Evolutionary conservation across 208 protist genomes (phyloP), one percentile per base, ranked within the genome.

Genomic region (Crithidia mellificae): DNA sequence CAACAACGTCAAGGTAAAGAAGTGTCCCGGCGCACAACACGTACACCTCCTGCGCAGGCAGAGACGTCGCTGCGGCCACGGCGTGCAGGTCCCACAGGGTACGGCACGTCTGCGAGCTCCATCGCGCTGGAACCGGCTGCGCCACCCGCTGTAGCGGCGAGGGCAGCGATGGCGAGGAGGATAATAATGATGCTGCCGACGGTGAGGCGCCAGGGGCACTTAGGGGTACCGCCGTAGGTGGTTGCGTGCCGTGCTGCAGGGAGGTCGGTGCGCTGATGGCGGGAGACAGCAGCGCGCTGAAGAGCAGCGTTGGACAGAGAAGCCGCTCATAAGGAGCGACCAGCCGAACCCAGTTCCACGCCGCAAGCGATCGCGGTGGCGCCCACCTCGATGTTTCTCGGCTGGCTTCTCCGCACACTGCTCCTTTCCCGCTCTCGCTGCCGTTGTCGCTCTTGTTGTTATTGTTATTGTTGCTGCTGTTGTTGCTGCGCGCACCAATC

Each of bases 221-320:
- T n/a, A n/a, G n/a, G n/a, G n/a, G n/a, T n/a, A n/a, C n/a, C n/a
- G n/a, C n/a, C n/a, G n/a, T n/a, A n/a, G 63, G 59, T 22, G 70
- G 50, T 47, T 72, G 52, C 2, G 64, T 54, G 47, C 62, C 56
- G 43, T 76, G 56, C 12, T 32, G 19, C 24, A 76, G 46, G 19
- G 55, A 34, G 15, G 70, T 70, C 32, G 22, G 36, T 25, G 24
- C 58, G 6, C 38, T 38, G 11, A 79, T 46, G 34, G 63, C 65
- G 14, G 80, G 77, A 6, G 72, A 65, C 19, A 85, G 66, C 15
- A 92, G 47, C 8, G 87, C 78, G 43, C 83, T 89, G 29, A 77
- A 84, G 12, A 89, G 69, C n/a, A 92, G 70, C 20, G 76, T 70
- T 0, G 87, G 87, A 43, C 87, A 90, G 34, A 84, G 55, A 2